Percentiles rank a stretch among this genome's conserved stretches.
Evolutionary conservation across 768 basidiomycete genomes (phyloP).

Genomic region (Suillus americanus): DNA sequence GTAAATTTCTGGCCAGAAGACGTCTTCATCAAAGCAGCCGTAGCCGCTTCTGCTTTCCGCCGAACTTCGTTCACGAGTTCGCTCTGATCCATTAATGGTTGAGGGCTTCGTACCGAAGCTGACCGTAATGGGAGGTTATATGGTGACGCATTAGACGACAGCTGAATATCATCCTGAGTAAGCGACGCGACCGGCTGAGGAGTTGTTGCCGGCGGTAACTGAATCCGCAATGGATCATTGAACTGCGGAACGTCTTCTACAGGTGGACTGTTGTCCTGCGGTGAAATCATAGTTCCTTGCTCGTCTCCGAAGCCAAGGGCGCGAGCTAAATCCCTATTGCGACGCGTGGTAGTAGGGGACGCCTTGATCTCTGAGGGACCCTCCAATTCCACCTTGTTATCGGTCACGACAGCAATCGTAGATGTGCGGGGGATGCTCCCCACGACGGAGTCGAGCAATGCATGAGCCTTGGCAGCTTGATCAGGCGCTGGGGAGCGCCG

Average conservation of each 20-base stretch:
- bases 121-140: constrained; percentile 26
- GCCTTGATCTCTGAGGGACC: constrained; percentile 32
- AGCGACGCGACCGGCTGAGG: constrained; percentile 32
- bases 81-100: constrained; percentile 44
- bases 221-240: constrained; percentile 9
- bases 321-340: constrained; percentile 74
- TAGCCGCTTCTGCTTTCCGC: constrained; percentile 67
- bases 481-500: constrained; percentile 40
- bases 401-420: constrained; percentile 16
- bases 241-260: constrained; percentile 18
- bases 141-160: constrained; percentile 15
- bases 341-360: constrained; percentile 53
- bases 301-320: constrained; percentile 63
- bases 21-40: constrained; percentile 54
- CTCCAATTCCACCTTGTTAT: constrained; percentile 25
- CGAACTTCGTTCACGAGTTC: constrained; percentile 67
- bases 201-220: constrained; percentile 30
- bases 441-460: constrained; percentile 63
- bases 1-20: constrained; percentile 43
- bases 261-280: constrained; percentile 18
- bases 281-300: constrained; percentile 15
- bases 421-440: constrained; percentile 49
- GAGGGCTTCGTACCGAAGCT: constrained; percentile 39
- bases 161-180: constrained; percentile 14
- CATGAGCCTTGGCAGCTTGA: constrained; percentile 58